phyloP scores from a whole-genome alignment of 2,329 filamentous ascomycete species.

The Didymella pomorum region DNA sequence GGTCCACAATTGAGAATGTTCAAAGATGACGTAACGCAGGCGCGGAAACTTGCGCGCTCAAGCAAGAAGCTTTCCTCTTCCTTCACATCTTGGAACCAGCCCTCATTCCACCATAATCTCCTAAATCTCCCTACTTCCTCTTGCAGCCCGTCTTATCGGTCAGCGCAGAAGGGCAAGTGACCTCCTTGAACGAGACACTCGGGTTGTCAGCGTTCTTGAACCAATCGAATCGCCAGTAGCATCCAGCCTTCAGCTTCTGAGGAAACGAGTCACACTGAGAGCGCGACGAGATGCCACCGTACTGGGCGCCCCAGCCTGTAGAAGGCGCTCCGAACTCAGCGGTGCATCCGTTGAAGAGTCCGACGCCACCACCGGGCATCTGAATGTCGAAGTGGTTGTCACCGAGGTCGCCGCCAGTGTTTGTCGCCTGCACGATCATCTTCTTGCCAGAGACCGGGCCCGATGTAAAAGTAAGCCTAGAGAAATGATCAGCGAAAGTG shows the following conservation, averaged over 20 bases:
- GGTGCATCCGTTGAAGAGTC: slow-evolving; percentile 48
- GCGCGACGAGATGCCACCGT: slow-evolving; percentile 45
- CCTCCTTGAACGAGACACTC: slow-evolving; percentile 42
- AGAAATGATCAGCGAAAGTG: slow-evolving; percentile 15
- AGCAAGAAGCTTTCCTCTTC: not conserved
- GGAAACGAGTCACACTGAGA: slow-evolving; percentile 47
- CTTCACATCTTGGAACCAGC: not conserved
- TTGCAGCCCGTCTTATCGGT: slow-evolving; percentile 45
- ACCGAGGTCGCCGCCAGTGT: slow-evolving; percentile 59
- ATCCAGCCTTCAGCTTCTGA: slow-evolving; percentile 47
- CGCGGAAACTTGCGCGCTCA: slow-evolving; percentile 2
- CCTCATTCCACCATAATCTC: no score
- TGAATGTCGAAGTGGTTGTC: slow-evolving; percentile 50
- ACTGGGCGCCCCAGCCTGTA: slow-evolving; percentile 46
- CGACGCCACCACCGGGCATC: slow-evolving; percentile 50
- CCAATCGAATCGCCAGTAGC: slow-evolving; percentile 51
- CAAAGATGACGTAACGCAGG: not conserved
- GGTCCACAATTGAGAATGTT: not conserved
- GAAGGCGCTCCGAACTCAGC: slow-evolving; percentile 45
- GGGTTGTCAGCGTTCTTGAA: slow-evolving; percentile 48
- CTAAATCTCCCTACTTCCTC: slow-evolving; percentile 13
- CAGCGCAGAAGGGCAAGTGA: slow-evolving; percentile 45
- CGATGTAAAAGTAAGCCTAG: slow-evolving; percentile 64
- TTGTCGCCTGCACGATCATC: slow-evolving; percentile 70
- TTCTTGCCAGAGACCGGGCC: slow-evolving; percentile 65